These are phyloP conservation scores for Leccinum griseonigrum DNA, from an alignment of 1,284 basidiomycete genomes.

Conservation along the genomic window DNA sequence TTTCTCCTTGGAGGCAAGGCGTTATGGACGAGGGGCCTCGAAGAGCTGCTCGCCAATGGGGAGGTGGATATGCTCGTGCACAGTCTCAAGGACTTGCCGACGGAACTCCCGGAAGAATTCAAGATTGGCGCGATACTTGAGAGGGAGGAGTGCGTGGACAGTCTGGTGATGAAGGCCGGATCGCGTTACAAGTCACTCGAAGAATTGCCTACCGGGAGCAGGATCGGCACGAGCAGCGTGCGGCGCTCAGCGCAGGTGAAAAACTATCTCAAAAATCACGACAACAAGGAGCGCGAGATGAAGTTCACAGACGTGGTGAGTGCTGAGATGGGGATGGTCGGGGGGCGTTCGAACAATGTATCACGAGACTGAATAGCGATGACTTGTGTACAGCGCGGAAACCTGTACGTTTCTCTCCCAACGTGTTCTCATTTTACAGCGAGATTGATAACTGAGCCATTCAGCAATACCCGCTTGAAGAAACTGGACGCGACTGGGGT, in stretches of 20 bases:
- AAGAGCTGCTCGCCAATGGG: constrained; percentile 72
- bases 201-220: constrained; percentile 85
- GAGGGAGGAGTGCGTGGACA: constrained; percentile 89
- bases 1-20: constrained; percentile 84
- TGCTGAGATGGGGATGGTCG: constrained; percentile 19
- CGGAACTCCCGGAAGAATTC: constrained; percentile 80
- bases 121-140: constrained; percentile 84
- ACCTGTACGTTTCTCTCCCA: constrained; percentile 50
- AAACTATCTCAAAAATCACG: constrained; percentile 66
- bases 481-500: constrained; percentile 81
- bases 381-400: constrained; percentile 58
- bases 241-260: constrained; percentile 90
- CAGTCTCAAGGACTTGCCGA: constrained; percentile 93
- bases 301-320: constrained; percentile 89
- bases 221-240: constrained; percentile 94
- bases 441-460: constrained; percentile 9
- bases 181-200: constrained; percentile 73
- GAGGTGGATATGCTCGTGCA: constrained; percentile 94
- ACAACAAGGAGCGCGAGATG: constrained; percentile 36
- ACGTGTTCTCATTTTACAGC: neutral
- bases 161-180: constrained; percentile 83
- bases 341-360: neutral
- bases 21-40: constrained; percentile 95
- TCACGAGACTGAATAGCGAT: constrained; percentile 6
- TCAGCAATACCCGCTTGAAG: constrained; percentile 81